Percentiles rank a stretch among this genome's conserved stretches.
Conservation (phyloP, 2,329 filamentous ascomycete genomes). For the Colletotrichum higginsianum region DNA sequence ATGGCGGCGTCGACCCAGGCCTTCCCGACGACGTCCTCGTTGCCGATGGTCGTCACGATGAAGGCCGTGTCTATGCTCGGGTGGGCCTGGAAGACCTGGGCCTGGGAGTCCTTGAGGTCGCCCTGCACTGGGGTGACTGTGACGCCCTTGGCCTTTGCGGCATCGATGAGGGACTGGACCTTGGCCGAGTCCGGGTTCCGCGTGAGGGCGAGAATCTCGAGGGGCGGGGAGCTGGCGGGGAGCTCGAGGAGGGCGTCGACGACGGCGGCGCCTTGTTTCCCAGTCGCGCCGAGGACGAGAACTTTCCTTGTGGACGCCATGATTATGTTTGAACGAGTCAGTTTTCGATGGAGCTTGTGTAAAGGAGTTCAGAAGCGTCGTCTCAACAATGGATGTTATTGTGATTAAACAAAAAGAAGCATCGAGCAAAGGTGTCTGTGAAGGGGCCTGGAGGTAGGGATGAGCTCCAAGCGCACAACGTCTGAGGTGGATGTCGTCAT, state of each 20-base stretch:
- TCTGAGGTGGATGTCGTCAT: constrained; percentile 32
- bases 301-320: constrained; percentile 50
- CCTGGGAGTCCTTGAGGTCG: constrained; percentile 40
- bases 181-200: constrained; percentile 31
- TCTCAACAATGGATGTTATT: too few species aligned
- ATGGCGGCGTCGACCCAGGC: constrained; percentile 47
- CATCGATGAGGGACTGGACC: constrained; percentile 39
- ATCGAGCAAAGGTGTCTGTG: not conserved
- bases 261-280: constrained; percentile 63
- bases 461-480: constrained; percentile 19
- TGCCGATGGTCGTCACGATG: constrained; percentile 47
- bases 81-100: constrained; percentile 43
- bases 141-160: constrained; percentile 27
- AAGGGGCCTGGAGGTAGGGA: constrained; percentile 13
- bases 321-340: not conserved
- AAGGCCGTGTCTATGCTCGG: constrained; percentile 46
- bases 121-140: constrained; percentile 44
- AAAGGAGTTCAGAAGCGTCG: too few species aligned
- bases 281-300: constrained; percentile 63
- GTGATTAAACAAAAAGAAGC: not conserved
- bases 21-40: constrained; percentile 46
- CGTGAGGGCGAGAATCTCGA: constrained; percentile 41
- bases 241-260: constrained; percentile 51
- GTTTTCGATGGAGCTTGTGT: too few species aligned
- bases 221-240: constrained; percentile 10